Base-by-base conservation (phyloP, 1,284 basidiomycete genomes). In the Garcileccinum viscosum region DNA sequence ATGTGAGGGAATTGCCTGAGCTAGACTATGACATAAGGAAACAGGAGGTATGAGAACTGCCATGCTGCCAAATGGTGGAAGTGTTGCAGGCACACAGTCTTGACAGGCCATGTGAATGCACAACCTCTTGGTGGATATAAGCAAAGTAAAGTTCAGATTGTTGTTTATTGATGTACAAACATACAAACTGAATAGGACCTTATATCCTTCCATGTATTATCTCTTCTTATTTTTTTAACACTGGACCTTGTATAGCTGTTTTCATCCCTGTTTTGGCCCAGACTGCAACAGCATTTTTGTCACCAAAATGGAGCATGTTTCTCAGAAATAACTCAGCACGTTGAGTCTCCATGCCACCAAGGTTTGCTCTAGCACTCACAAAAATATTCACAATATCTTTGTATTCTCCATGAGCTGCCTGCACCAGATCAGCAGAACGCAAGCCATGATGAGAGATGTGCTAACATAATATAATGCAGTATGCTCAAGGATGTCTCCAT, bases 401-500 rank as follows among this genome's bases (percentile, higher is more conserved):
- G 72, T 92, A 86, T 3, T 89, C 85, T 74, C 92, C 89, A 44
- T 92, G 85, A 47, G 92, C 91, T 67, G 93, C 91, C 91, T 93
- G 72, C 32, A 15, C 22, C 7, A 7, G 50, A 37, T 69, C 42
- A 67, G 35, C 14, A 53, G 62, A 58, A 50, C 35, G 27, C 44
- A 50, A 35, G 19, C 11, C 22, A 50, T 66, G 33, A 33, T 32
- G 58, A 61, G 70, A 53, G 68, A 44, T 27, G 77, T 32, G 68
- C 88, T 73, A 72, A 91, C 93, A 80, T 94, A 93, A 79, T 94
- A 95, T 30, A 95, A 80, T 8, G 95, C 88, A 19, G 95, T 95
- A 75, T 96, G 95, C 1, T 93, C 94, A 53, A 94, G 83, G 4
- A 81, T 79, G 75, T 96, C 94, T 58, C 94, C 86, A 12, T 93